phyloP scores from a whole-genome alignment of 1,139 yeast genomes.

The Debaryomyces robertsiae region DNA sequence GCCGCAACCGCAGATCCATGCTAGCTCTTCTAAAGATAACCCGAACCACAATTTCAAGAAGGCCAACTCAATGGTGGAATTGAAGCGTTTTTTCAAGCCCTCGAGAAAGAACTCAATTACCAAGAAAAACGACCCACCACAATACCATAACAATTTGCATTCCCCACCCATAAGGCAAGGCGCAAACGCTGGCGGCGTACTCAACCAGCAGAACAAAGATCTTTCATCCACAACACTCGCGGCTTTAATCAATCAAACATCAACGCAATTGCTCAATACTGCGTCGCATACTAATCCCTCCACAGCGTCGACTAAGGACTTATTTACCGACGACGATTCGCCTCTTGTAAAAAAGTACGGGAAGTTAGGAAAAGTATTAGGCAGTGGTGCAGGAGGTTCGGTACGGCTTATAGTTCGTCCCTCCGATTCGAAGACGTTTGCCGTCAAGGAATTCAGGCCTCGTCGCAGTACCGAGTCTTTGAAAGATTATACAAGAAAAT shows the following conservation, averaged over 20 bases:
- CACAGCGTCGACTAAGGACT: constrained; percentile 33
- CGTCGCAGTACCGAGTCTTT: constrained; percentile 79
- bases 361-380: constrained; percentile 83
- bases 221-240: constrained; percentile 47
- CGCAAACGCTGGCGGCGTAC: not conserved
- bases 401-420: constrained; percentile 84
- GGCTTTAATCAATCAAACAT: constrained; percentile 47
- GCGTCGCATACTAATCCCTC: constrained; percentile 32
- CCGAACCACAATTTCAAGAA: constrained; percentile 35
- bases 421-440: constrained; percentile 82
- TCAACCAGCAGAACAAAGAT: constrained; percentile 24
- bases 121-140: constrained; percentile 23
- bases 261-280: constrained; percentile 43
- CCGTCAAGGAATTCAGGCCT: constrained; percentile 94
- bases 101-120: constrained; percentile 34
- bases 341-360: constrained; percentile 82
- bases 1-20: constrained; percentile 20
- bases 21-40: constrained; percentile 28
- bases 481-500: constrained; percentile 90
- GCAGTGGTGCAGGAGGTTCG: constrained; percentile 98
- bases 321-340: constrained; percentile 57
- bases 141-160: constrained; percentile 32
- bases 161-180: constrained; percentile 31
- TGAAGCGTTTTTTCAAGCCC: constrained; percentile 46
- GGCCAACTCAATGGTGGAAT: constrained; percentile 44